These are phyloP conservation scores for Leccinum variicolor DNA, from an alignment of 768 basidiomycete genomes.

Conservation along the genomic window DNA sequence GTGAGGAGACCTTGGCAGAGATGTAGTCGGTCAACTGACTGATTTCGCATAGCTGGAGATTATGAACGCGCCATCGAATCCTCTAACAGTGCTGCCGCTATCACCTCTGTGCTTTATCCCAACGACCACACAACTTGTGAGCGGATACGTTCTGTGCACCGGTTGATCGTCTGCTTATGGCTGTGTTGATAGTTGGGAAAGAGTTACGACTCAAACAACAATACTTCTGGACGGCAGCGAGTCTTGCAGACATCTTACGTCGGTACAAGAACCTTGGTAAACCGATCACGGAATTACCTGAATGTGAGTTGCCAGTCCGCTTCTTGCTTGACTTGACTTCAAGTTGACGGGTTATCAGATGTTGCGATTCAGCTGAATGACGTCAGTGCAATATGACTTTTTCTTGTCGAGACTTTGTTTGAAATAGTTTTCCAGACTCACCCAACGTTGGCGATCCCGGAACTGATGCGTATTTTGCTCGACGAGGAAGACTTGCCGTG, in stretches of 20 bases:
- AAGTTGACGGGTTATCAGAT: slow-evolving; percentile 40
- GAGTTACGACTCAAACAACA: slow-evolving; percentile 93
- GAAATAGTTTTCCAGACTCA: slow-evolving; percentile 61
- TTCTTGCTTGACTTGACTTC: slow-evolving; percentile 6
- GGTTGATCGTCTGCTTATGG: background rate
- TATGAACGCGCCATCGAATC: slow-evolving; percentile 88
- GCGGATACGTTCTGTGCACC: slow-evolving; percentile 8
- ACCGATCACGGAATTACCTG: slow-evolving; percentile 76
- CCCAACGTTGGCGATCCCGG: slow-evolving; percentile 91
- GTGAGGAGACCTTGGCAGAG: slow-evolving; percentile 33
- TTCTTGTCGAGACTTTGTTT: background rate
- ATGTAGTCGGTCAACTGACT: background rate
- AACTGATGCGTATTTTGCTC: slow-evolving; percentile 87
- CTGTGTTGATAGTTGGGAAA: slow-evolving; percentile 59
- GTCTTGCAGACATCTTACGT: slow-evolving; percentile 83
- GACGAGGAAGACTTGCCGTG: slow-evolving; percentile 91
- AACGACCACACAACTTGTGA: slow-evolving; percentile 81
- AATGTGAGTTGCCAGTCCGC: slow-evolving; percentile 48
- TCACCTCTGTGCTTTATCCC: slow-evolving; percentile 94
- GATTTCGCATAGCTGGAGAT: slow-evolving; percentile 63
- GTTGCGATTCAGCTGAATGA: slow-evolving; percentile 96
- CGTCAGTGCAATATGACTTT: slow-evolving; percentile 38
- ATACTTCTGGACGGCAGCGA: slow-evolving; percentile 93
- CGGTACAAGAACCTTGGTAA: slow-evolving; percentile 90
- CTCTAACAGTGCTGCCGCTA: slow-evolving; percentile 87